Evolutionary conservation across 2,329 filamentous ascomycete species (phyloP).

Genomic region (Ceratocystis diversiconidia): DNA sequence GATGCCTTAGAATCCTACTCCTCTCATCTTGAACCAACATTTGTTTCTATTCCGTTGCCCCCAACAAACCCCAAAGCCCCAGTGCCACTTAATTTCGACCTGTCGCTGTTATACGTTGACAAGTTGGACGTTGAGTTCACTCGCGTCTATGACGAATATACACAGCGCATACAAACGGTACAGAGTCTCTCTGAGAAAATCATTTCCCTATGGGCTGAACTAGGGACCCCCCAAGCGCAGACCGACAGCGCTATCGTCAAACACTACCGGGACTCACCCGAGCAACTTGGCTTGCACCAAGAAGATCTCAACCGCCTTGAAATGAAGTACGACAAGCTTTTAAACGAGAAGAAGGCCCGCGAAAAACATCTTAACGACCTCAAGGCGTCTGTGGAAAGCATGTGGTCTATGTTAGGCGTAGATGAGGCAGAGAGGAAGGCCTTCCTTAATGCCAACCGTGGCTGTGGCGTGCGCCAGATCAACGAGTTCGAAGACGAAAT

Average conservation of each 20-base stretch:
- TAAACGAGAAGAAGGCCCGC: constrained; percentile 76
- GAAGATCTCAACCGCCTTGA: constrained; percentile 65
- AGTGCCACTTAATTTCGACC: constrained; percentile 71
- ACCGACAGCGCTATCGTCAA: constrained; percentile 80
- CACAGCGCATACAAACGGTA: constrained; percentile 62
- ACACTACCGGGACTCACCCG: constrained; percentile 75
- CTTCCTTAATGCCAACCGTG: constrained; percentile 77
- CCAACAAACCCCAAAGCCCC: constrained; percentile 64
- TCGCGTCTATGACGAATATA: constrained; percentile 92
- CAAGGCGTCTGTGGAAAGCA: constrained; percentile 58
- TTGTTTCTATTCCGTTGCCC: constrained; percentile 72
- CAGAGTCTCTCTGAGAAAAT: constrained; percentile 66
- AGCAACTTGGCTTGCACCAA: constrained; percentile 84
- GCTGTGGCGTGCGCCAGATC: constrained; percentile 79
- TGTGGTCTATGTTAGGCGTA: constrained; percentile 80
- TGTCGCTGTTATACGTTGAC: constrained; percentile 79
- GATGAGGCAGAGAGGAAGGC: constrained; percentile 70
- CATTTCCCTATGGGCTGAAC: constrained; percentile 87
- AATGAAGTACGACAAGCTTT: constrained; percentile 62
- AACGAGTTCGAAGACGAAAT: constrained; percentile 95
- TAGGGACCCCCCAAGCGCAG: constrained; percentile 86
- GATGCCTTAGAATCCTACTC: constrained; percentile 92
- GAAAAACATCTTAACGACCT: constrained; percentile 67
- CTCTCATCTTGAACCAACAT: constrained; percentile 80
- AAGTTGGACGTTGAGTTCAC: constrained; percentile 83